Evolutionary conservation across 257 asterid genomes (phyloP), one percentile per base, ranked within the genome.

Genomic region (Fraxinus anomala): DNA sequence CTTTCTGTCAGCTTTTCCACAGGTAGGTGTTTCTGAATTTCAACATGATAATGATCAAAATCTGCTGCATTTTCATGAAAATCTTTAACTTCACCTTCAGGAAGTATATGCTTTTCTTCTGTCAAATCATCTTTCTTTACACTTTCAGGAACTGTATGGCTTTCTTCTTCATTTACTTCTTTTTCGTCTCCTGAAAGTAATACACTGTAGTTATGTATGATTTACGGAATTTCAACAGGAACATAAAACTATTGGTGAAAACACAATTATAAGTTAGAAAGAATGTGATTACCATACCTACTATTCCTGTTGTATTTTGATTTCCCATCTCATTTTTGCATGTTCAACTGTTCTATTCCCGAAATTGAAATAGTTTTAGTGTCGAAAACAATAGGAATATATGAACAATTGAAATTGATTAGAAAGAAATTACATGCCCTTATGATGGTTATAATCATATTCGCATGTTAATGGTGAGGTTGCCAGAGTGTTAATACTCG

Each of bases 251-350:
- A 51, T 51, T 16, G 7, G 23, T 17, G n/a, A 80, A 44, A 76
- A 40, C n/a, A 44, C 26, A 71, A 61, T 19, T 33, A 13, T 1
- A 75, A 63, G 37, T 16, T 21, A 5, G 72, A 56, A 59, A 1
- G 8, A 12, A 10, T 14, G 8, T 40, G 19, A 31, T 31, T 42
- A 72, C 19, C 80, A 68, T 86, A 89, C 97, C 96, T 87, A 81
- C 79, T 47, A 87, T 81, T 76, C 90, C 93, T 56, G 95, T 86
- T 81, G 92, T 80, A 80, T 82, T 91, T 70, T 87, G 91, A 87
- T 92, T 92, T n/a, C 96, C 97, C 96, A 92, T 89, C 82, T 85
- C 90, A 59, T 76, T 56, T 77, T 49, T 73, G 77, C 88, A 76
- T 78, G 40, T 85, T 84, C 81, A 77, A 82, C 74, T 34, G 39